phyloP scores from a whole-genome alignment of 139 green algal genomes.

The Chlamydomonas applanata region DNA sequence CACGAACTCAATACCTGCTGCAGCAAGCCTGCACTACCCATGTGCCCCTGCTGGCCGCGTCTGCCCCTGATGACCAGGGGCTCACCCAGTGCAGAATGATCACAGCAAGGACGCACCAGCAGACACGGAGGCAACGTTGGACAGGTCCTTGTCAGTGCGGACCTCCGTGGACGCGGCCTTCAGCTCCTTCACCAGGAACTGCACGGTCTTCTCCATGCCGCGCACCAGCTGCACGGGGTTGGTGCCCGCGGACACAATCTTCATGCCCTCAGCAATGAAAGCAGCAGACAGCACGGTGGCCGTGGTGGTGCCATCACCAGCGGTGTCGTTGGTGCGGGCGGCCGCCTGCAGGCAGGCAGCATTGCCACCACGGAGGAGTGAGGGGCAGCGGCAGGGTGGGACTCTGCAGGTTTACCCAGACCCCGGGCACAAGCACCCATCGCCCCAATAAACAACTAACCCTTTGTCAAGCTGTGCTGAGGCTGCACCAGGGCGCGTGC shows the following conservation, averaged over 20 bases:
- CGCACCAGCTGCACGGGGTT: constrained; percentile 95
- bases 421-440: too few species aligned
- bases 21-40: too few species aligned
- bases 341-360: constrained; percentile 64
- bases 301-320: constrained; percentile 98
- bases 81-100: background rate
- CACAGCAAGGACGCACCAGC: background rate
- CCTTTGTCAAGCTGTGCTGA: too few species aligned
- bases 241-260: constrained; percentile 80
- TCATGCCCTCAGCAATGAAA: constrained; percentile 96
- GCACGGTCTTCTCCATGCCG: constrained; percentile 90
- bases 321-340: constrained; percentile 94
- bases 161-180: constrained; percentile 75
- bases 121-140: constrained; percentile 93
- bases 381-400: too few species aligned
- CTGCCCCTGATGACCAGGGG: background rate
- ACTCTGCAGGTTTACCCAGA: too few species aligned
- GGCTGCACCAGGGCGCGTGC: too few species aligned
- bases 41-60: too few species aligned
- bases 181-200: constrained; percentile 83
- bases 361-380: too few species aligned
- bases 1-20: too few species aligned
- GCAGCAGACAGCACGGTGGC: constrained; percentile 95
- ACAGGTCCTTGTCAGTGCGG: constrained; percentile 70
- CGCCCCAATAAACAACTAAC: too few species aligned